Evolutionary conservation across 1,284 basidiomycete species (phyloP).

Genomic region (Cerrena zonata): DNA sequence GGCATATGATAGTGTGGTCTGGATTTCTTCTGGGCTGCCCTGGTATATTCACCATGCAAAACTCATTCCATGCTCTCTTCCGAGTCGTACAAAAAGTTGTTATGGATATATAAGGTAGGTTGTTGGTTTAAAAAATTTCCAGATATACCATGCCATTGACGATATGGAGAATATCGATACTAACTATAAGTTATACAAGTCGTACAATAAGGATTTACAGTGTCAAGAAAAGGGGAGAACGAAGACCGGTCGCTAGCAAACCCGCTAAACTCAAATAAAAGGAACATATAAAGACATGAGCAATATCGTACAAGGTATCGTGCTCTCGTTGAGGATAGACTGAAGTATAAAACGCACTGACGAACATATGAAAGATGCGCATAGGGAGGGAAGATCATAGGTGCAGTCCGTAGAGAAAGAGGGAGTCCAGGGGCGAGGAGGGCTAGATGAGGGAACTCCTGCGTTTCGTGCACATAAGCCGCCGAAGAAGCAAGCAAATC

Average conservation of each 20-base stretch:
- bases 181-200: constrained; percentile 1
- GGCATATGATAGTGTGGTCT: too few species aligned
- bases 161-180: too few species aligned
- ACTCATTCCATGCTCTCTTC: too few species aligned
- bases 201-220: not conserved
- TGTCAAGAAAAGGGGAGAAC: not conserved
- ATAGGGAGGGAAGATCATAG: not conserved
- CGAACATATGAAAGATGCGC: not conserved
- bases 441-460: not conserved
- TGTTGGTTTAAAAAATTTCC: too few species aligned
- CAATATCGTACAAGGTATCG: not conserved
- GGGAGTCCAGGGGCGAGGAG: not conserved
- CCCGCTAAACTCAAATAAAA: too few species aligned
- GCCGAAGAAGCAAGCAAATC: not conserved
- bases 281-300: too few species aligned
- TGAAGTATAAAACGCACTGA: not conserved
- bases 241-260: too few species aligned
- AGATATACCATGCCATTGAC: too few species aligned
- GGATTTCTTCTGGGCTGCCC: too few species aligned
- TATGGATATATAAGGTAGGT: too few species aligned
- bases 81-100: too few species aligned
- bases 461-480: not conserved
- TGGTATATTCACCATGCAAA: too few species aligned
- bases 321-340: not conserved
- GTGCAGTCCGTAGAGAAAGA: not conserved